Evolutionary conservation across 2,329 filamentous ascomycete genomes (phyloP).

Genomic region (Pezicula rhizophila): DNA sequence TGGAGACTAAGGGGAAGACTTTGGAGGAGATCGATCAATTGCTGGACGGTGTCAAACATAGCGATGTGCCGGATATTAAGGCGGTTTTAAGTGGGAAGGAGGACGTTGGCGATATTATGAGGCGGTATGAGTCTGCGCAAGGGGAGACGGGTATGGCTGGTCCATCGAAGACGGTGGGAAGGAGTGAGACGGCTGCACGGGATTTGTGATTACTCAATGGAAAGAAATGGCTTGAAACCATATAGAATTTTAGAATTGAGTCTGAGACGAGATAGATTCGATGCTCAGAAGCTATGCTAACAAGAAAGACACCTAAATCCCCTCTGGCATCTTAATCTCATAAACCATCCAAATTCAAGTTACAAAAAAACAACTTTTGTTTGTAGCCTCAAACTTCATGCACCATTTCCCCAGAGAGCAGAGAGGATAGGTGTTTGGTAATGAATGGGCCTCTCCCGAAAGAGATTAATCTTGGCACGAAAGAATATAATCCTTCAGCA

Average conservation of each 20-base stretch:
- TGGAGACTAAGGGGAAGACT: conserved; percentile 33
- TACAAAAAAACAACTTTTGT: no score
- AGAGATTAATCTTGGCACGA: conserved; percentile 41
- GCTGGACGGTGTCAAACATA: conserved; percentile 28
- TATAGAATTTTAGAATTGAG: no score
- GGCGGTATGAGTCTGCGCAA: background rate
- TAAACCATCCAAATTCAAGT: no score
- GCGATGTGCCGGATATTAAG: conserved; percentile 4
- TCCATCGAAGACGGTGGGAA: background rate
- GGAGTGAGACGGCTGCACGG: no score
- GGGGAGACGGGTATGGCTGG: background rate
- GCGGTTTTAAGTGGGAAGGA: background rate
- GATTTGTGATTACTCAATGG: no score
- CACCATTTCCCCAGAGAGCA: conserved; percentile 47
- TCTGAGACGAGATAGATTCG: no score
- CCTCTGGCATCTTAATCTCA: no score
- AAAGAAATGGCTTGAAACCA: no score
- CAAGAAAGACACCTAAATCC: no score
- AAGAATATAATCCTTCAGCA: conserved; percentile 41
- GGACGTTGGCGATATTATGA: background rate
- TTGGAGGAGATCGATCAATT: conserved; percentile 33
- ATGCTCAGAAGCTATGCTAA: no score
- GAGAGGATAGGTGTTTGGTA: conserved; percentile 58
- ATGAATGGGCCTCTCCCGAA: conserved; percentile 36
- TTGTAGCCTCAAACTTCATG: conserved; percentile 59